Evolutionary conservation across 306 rosid genomes (phyloP).

Genomic region (Fragaria ananassa): DNA sequence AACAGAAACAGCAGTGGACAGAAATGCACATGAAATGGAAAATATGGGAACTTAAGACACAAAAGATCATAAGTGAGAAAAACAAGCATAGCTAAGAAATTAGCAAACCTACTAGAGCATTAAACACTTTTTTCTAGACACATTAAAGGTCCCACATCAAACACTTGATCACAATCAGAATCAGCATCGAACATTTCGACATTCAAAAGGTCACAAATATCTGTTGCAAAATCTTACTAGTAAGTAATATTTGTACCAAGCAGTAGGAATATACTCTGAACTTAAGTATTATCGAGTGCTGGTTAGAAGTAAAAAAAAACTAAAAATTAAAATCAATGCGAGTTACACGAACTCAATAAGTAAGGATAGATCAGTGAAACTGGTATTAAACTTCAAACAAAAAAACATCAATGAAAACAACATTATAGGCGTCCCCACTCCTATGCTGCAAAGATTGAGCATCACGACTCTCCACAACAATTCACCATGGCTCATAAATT

Average conservation of each 20-base stretch:
- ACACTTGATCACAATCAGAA: background rate
- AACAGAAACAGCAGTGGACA: background rate
- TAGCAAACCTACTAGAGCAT: background rate
- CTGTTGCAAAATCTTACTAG: background rate
- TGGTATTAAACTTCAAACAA: background rate
- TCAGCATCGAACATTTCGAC: background rate
- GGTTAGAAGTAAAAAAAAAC: no score
- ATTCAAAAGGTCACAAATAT: background rate
- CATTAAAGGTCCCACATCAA: background rate
- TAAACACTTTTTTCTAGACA: background rate
- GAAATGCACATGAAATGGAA: background rate
- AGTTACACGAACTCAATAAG: background rate
- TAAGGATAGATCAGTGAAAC: background rate
- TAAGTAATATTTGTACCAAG: background rate
- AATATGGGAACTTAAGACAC: background rate
- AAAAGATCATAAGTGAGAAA: background rate
- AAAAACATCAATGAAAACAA: background rate
- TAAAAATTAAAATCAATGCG: background rate
- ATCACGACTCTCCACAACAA: background rate
- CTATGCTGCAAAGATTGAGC: background rate
- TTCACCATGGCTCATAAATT: background rate
- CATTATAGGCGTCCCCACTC: background rate
- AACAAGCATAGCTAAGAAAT: background rate
- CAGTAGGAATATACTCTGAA: no score
- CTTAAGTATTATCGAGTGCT: background rate